Evolutionary conservation across 2,329 filamentous ascomycete species (phyloP), one percentile per base, ranked within the genome.

Genomic region (Alternaria angustiovoidea): DNA sequence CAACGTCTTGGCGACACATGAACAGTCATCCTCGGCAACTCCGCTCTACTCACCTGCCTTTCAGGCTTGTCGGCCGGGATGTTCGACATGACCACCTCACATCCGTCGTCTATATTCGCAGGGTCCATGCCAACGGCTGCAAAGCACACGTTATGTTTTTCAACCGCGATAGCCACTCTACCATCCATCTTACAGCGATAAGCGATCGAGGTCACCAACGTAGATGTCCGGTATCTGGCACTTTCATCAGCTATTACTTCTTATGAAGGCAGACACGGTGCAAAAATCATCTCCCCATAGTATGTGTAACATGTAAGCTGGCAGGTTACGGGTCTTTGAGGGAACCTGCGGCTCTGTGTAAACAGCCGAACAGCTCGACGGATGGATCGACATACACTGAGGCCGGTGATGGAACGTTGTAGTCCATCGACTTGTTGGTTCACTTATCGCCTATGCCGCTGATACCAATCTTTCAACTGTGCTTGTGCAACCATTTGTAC

Each of bases 1-100:
- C 28, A 51, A 63, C 36, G 51, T 47, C 58, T 61, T 61, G 58
- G 58, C 58, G 28, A 42, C 38, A 56, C 44, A 24, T 32, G 52
- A 57, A 53, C 36, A 53, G 26, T 49, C 47, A 53, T 57, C 41
- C 36, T 41, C 48, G 48, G 41, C 36, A 52, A 36, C 30, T 48
- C 36, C 22, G 18, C 22, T 49, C 46, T 18, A n/a, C 30, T 36
- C 30, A 24, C 8, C 32, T 36, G 30, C 2, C 24, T 30, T 26
- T 26, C 16, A n/a, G 4, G 20, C 20, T 36, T 36, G 6, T n/a
- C 8, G 22, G 20, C 46, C 18, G 2, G 1, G 14, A 34, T 18
- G 4, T 4, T 24, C 2, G 18, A 34, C 3, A 5, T 16, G 8
- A 20, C 14, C 14, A n/a, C 18, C 18, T 36, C 14, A 22, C 24